A percentile compares a stretch with the other conserved stretches of the same genome.
Evolutionary conservation across 148 eudicot species (phyloP).

Genomic region (Selenicereus undatus): DNA sequence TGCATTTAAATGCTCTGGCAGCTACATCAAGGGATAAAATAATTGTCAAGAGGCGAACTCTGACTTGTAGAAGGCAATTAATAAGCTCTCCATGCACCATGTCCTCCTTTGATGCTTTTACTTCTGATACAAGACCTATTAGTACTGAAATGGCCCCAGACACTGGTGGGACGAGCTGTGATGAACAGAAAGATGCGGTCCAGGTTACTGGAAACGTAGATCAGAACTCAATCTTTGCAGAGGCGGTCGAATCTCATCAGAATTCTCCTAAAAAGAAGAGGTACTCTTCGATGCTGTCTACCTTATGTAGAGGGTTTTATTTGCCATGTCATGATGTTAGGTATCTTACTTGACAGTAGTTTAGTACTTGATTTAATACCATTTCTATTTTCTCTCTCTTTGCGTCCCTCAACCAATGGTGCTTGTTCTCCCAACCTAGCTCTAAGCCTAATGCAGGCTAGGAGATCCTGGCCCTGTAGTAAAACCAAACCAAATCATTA

Average conservation of each 20-base stretch:
- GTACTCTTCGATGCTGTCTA: slow-evolving; percentile 9
- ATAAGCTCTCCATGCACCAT: slow-evolving; percentile 24
- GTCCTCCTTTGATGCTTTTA: slow-evolving; percentile 16
- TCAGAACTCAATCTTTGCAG: slow-evolving; percentile 19
- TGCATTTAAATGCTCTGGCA: slow-evolving; percentile 49
- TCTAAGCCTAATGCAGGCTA: no score
- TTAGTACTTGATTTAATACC: not conserved
- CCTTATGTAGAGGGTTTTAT: no score
- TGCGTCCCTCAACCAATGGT: not conserved
- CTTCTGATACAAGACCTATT: slow-evolving; percentile 15
- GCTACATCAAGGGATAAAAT: slow-evolving; percentile 29
- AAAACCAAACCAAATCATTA: not conserved
- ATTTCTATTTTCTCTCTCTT: no score
- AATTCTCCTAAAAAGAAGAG: slow-evolving; percentile 37
- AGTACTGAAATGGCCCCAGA: slow-evolving; percentile 12
- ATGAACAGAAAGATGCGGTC: slow-evolving; percentile 12
- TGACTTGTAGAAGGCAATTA: slow-evolving; percentile 34
- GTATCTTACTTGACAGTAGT: not conserved
- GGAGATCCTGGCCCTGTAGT: not conserved
- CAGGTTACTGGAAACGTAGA: slow-evolving; percentile 20
- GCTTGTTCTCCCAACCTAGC: no score
- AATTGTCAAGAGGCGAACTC: slow-evolving; percentile 33
- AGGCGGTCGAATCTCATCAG: slow-evolving; percentile 11
- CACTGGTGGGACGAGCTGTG: slow-evolving; percentile 4
- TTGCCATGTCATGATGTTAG: not conserved